Evolutionary conservation across 1,284 basidiomycete species (phyloP).

Genomic region (Melampsora larici-populina): DNA sequence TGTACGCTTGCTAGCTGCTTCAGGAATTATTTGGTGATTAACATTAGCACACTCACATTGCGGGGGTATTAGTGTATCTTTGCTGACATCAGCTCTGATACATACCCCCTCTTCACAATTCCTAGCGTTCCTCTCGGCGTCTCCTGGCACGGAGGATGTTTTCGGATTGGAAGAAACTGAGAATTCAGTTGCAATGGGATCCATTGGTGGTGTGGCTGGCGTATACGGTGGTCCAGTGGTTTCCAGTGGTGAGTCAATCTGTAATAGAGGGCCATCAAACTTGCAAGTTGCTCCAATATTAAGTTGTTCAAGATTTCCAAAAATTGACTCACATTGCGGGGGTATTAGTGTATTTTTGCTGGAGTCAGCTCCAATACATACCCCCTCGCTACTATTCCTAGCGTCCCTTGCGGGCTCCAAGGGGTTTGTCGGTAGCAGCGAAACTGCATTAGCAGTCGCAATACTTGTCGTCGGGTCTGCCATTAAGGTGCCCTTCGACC

Average conservation of each 20-base stretch:
- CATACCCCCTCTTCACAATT: not conserved
- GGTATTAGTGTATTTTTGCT: too few species aligned
- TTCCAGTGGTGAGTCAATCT: not conserved
- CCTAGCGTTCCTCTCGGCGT: not conserved
- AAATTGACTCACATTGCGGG: too few species aligned
- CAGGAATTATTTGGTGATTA: too few species aligned
- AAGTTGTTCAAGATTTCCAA: too few species aligned
- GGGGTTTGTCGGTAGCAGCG: not conserved
- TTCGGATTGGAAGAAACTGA: too few species aligned
- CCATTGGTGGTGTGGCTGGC: too few species aligned
- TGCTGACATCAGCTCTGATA: not conserved
- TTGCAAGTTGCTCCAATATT: not conserved
- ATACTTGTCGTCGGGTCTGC: too few species aligned
- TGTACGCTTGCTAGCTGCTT: too few species aligned
- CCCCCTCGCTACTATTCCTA: not conserved
- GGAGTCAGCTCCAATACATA: too few species aligned
- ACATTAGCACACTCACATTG: too few species aligned
- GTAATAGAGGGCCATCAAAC: not conserved
- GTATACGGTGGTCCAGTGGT: not conserved
- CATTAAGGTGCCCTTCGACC: not conserved
- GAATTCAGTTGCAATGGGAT: not conserved
- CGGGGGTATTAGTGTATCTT: too few species aligned
- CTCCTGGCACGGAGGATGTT: not conserved
- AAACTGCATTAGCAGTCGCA: constrained; percentile 1
- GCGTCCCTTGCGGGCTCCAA: constrained; percentile 5